Base-by-base conservation (phyloP, 768 basidiomycete species). In the Naganishia friedmannii region DNA sequence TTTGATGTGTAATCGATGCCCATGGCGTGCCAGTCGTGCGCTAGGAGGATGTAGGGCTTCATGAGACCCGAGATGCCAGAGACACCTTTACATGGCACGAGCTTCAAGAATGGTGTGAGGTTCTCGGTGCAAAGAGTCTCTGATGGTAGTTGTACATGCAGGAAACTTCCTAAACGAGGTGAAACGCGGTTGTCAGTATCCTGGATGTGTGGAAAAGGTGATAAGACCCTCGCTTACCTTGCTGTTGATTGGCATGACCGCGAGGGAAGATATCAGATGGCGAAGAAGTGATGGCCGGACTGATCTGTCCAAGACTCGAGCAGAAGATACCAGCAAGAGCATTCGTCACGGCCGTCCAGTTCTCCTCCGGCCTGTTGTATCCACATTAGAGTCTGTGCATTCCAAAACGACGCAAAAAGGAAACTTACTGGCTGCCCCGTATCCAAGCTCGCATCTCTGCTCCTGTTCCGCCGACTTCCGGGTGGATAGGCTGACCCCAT, bases 101-200 rank as follows among this genome's bases (percentile, higher is more conserved):
- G 87, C 78, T 95, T 93, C 69, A 97, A 85, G 82, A 98, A 96
- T 0, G 96, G 95, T 0, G 95, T 97, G 10, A 98, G 83, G 76
- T 97, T 97, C 78, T 98, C 96, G 5, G 95, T 98, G 78, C 95
- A 99, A n/a, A 97, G 90, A 74, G 88, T 84, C 77, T 94, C 91
- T 3, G 88, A 90, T 8, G 90, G 89, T 23, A 90, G 85, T 9
- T 87, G 86, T 1, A 90, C 91, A 74, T 93, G 89, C 70, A 88
- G 87, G 29, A 92, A 69, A 53, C 32, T 53, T 51, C 28, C 32
- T 48, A 37, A 45, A 39, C 6, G 17, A 53, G 37, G n/a, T 39
- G 19, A 63, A 42, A 34, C 42, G 39, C 17, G 37, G 26, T 21
- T 86, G 86, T 37, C n/a, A 70, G 54, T 19, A 23, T 42, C 19